Percentiles rank a stretch among this genome's conserved stretches.
Conservation (phyloP, 345 rosid species). For the Schrenkiella parvula region DNA sequence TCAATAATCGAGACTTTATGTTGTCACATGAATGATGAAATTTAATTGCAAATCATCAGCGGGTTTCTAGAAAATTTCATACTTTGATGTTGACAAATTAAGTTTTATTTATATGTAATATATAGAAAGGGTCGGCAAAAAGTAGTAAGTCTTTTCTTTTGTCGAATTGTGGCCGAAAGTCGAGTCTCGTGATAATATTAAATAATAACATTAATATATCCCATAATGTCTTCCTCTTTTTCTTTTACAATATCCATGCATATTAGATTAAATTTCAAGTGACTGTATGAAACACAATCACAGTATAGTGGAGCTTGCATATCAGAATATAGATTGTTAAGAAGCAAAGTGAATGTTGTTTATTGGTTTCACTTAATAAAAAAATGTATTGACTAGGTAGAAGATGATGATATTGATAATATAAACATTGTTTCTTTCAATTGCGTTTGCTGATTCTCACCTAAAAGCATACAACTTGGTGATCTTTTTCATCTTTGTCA, state of each 20-base stretch:
- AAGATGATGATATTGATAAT: not conserved
- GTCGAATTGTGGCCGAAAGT: conserved; percentile 29
- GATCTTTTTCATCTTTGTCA: not conserved
- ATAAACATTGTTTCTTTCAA: not conserved
- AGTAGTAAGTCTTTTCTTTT: not conserved
- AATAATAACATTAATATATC: not conserved
- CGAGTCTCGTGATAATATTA: conserved; percentile 2
- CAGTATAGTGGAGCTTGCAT: not conserved
- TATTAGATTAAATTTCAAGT: not conserved
- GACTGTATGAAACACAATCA: not conserved
- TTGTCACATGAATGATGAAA: not conserved
- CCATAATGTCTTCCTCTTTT: not conserved
- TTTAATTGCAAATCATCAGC: not conserved
- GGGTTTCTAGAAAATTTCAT: not conserved
- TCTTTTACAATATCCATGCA: not conserved
- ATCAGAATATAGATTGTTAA: not conserved
- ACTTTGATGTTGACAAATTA: not conserved
- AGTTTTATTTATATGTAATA: not conserved
- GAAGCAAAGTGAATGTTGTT: not conserved
- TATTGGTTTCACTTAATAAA: not conserved
- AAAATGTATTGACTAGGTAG: not conserved
- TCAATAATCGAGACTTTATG: not conserved
- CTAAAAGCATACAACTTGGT: not conserved
- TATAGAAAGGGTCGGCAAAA: conserved; percentile 22
- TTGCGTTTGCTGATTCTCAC: not conserved